Evolutionary conservation across 768 basidiomycete species (phyloP), one percentile per base, ranked within the genome.

Genomic region (Hydnomerulius pinastri): DNA sequence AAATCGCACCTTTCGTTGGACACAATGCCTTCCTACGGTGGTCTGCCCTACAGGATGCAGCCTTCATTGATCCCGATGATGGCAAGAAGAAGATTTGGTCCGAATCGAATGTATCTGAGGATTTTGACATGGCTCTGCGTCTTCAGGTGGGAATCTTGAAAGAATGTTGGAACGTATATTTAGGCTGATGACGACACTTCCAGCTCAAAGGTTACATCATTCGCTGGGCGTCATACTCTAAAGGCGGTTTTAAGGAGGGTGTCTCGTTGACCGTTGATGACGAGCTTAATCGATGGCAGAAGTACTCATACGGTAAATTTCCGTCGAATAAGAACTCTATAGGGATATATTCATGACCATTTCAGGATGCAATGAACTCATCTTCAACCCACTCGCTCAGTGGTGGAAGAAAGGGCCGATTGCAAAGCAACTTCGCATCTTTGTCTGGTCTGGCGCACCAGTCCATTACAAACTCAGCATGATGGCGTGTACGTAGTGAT

Each of bases 261-360:
- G 92, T 97, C 17, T 90, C 88, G 0, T 70, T 97, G 23, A 94
- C 93, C 0, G 86, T 85, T 48, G 91, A 93, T 48, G 92, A 97
- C 58, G 93, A 97, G 66, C 72, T 97, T 8, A 94, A 94, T 59
- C 70, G 93, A 3, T 97, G 93, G 93, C 90, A 94, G 61, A 96
- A 94, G 66, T 91, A 90, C 55, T 74, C 87, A 0, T 90, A 89
- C 68, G 87, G 86, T 60, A 3, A 64, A 58, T 55, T 23, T 78
- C 72, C 27, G 75, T 78, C 62, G 38, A 71, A 74, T 58, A 1
- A n/a, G n/a, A n/a, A n/a, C 66, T 67, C 77, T 59, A 15, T n/a
- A 23, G 0, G n/a, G 1, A 3, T 3, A 4, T 8, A 4, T 27
- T 33, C 48, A 1, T 51, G 24, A 50, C 4, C 6, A 18, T 12